phyloP scores from a whole-genome alignment of 192 early-diverging fungal species.

The Linnemannia exigua region DNA sequence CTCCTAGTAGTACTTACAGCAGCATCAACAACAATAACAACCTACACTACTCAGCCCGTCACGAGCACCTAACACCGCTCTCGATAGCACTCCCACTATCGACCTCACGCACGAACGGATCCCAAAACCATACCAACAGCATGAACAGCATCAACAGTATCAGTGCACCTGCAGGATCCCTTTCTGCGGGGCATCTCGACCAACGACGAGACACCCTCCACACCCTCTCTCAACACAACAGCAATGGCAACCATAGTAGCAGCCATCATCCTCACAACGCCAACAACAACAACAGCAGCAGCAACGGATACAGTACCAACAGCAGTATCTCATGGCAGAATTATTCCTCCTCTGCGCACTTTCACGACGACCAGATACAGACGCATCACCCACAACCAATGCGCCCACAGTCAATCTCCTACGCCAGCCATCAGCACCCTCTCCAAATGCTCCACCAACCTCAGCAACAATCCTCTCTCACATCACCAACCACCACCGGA shows the following conservation, averaged over 20 bases:
- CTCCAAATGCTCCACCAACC: constrained; percentile 12
- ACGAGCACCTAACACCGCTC: constrained; percentile 15
- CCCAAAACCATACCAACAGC: background rate
- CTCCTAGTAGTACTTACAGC: background rate
- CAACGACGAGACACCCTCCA: constrained; percentile 34
- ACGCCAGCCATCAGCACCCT: constrained; percentile 10
- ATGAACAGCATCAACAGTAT: no score
- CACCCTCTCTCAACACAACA: background rate
- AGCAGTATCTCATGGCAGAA: constrained; percentile 10
- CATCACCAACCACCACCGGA: background rate
- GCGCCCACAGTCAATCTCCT: constrained; percentile 23
- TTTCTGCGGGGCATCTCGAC: constrained; percentile 23
- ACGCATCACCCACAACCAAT: constrained; percentile 8
- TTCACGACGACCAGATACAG: background rate
- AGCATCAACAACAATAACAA: background rate
- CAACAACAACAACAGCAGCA: background rate
- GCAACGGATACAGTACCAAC: background rate
- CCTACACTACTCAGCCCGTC: background rate
- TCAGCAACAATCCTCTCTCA: background rate
- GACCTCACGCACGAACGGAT: background rate
- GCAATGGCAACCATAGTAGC: no score
- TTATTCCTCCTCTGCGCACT: background rate
- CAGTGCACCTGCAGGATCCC: background rate
- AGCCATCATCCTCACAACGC: background rate
- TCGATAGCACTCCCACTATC: constrained; percentile 33